Conservation (phyloP, 805 yeast genomes). For the Sugiyamaella americana region DNA sequence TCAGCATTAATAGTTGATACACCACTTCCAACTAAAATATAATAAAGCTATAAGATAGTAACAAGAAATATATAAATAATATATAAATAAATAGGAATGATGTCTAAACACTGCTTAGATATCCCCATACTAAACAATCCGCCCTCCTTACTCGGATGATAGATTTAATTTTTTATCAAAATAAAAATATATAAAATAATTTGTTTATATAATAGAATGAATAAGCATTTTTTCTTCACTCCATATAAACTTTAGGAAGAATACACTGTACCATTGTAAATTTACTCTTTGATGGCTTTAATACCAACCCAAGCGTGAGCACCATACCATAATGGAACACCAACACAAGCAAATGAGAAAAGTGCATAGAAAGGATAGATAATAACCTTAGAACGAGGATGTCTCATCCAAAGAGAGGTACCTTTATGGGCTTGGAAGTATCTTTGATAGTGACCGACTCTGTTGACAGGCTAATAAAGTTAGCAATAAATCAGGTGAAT, state of each 20-base stretch:
- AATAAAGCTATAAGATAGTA: no score
- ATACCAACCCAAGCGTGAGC: conserved; percentile 52
- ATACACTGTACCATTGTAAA: no score
- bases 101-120: no score
- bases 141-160: no score
- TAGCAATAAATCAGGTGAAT: no score
- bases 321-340: conserved; percentile 59
- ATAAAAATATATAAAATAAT: no score
- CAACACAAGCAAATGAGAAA: conserved; percentile 56
- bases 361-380: conserved; percentile 76
- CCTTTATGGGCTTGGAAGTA: conserved; percentile 32
- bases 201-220: conserved; percentile 26
- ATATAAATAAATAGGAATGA: no score
- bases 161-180: no score
- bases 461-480: conserved; percentile 19
- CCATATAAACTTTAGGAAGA: no score
- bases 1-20: conserved; percentile 45
- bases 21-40: background rate
- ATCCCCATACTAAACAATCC: no score
- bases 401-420: conserved; percentile 37
- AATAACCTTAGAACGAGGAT: conserved; percentile 63
- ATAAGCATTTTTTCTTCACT: background rate
- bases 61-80: no score
- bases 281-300: no score
- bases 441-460: conserved; percentile 32